Percentiles rank a stretch among this genome's conserved stretches.
Evolutionary conservation across 495 filamentous ascomycete species (phyloP).

Genomic region (Neurospora terricola): DNA sequence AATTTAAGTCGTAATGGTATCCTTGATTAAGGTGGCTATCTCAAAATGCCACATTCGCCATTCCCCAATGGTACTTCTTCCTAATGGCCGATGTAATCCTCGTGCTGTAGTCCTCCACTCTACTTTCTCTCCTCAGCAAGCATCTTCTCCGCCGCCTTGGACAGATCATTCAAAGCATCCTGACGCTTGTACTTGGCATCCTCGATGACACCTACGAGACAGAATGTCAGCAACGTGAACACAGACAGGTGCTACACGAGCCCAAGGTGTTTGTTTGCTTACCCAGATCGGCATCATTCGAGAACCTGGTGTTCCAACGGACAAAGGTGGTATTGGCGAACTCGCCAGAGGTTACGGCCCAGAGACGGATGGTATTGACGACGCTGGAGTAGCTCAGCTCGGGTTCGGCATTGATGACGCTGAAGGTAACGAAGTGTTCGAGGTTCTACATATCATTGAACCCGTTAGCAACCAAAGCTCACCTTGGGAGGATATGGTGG

Average conservation of each 20-base stretch:
- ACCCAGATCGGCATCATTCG: conserved; percentile 59
- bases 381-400: conserved; percentile 49
- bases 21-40: background rate
- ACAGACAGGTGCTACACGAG: background rate
- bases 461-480: background rate
- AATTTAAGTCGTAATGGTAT: background rate
- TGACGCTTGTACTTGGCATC: conserved; percentile 65
- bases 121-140: conserved; percentile 8
- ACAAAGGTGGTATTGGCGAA: conserved; percentile 51
- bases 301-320: conserved; percentile 55
- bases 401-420: conserved; percentile 51
- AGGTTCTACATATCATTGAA: conserved; percentile 38
- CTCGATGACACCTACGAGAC: conserved; percentile 48
- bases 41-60: background rate
- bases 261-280: conserved; percentile 14
- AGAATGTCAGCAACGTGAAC: conserved; percentile 6
- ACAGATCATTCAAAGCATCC: conserved; percentile 55
- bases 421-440: conserved; percentile 62
- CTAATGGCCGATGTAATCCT: background rate
- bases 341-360: conserved; percentile 48
- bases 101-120: background rate
- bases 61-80: background rate
- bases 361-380: conserved; percentile 51
- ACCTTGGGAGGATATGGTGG: background rate
- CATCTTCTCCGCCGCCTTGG: conserved; percentile 42